Evolutionary conservation across 352 stramenopile species (phyloP).

Genomic region (Phytophthora pisi): DNA sequence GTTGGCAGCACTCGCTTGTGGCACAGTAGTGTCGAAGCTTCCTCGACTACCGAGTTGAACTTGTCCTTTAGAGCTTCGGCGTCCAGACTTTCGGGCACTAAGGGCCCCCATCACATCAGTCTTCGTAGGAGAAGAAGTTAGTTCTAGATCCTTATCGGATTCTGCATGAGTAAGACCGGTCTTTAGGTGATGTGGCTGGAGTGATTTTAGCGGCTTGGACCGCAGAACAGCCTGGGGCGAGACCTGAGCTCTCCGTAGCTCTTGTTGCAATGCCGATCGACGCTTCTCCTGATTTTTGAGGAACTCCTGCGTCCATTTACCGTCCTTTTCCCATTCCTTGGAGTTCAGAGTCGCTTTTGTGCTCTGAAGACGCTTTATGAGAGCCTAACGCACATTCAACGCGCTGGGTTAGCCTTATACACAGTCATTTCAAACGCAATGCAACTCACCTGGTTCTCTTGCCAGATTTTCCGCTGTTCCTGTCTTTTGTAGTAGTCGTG

Average conservation of each 20-base stretch:
- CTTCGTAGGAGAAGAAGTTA: not conserved
- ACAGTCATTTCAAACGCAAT: not conserved
- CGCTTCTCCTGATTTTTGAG: slow-evolving; percentile 62
- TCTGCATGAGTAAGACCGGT: slow-evolving; percentile 5
- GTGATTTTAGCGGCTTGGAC: slow-evolving; percentile 32
- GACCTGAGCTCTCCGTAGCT: slow-evolving; percentile 50
- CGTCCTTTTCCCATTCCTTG: slow-evolving; percentile 77
- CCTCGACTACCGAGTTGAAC: slow-evolving; percentile 4
- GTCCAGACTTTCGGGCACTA: slow-evolving; percentile 7
- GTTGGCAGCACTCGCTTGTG: slow-evolving; percentile 49
- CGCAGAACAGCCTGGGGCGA: slow-evolving; percentile 50
- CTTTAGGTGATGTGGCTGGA: slow-evolving; percentile 21
- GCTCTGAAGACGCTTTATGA: slow-evolving; percentile 66
- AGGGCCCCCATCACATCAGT: slow-evolving; percentile 4
- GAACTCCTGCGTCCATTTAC: slow-evolving; percentile 76
- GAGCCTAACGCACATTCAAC: slow-evolving; percentile 23
- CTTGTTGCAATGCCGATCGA: slow-evolving; percentile 55
- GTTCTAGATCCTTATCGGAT: slow-evolving; percentile 12
- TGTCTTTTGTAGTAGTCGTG: slow-evolving; percentile 71
- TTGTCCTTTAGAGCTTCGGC: slow-evolving; percentile 22
- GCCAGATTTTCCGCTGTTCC: slow-evolving; percentile 73
- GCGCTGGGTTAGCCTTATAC: slow-evolving; percentile 3
- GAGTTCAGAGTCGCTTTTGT: slow-evolving; percentile 69
- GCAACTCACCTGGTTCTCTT: slow-evolving; percentile 65
- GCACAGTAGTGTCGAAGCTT: not conserved